phyloP scores from a whole-genome alignment of 2,329 filamentous ascomycete genomes.

The Penicillium glabrum region DNA sequence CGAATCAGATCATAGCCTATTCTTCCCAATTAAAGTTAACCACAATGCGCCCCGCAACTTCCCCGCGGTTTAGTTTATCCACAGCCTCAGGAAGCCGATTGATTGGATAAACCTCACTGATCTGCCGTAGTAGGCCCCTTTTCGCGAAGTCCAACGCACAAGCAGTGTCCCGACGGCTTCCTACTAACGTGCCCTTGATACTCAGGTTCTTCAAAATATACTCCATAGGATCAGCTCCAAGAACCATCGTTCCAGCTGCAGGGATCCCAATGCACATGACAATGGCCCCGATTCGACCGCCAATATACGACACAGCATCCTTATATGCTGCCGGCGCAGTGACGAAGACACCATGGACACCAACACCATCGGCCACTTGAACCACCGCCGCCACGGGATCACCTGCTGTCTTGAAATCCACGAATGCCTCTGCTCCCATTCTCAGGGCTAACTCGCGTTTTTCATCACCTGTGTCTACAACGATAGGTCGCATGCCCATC shows the following conservation, averaged over 20 bases:
- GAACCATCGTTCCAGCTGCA: constrained; percentile 15
- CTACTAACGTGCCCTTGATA: constrained; percentile 30
- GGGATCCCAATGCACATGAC: constrained; percentile 54
- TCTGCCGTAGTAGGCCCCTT: constrained; percentile 51
- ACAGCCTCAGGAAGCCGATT: constrained; percentile 52
- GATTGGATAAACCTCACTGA: constrained; percentile 51
- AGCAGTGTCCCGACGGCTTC: constrained; percentile 35
- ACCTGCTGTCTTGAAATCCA: constrained; percentile 52
- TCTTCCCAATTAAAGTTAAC: constrained; percentile 51
- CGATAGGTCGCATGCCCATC: constrained; percentile 59
- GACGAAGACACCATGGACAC: constrained; percentile 48
- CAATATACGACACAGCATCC: constrained; percentile 42
- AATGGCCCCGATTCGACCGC: constrained; percentile 46
- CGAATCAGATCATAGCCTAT: neutral
- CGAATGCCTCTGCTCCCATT: constrained; percentile 56
- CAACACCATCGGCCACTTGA: constrained; percentile 47
- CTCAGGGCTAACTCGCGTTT: constrained; percentile 48
- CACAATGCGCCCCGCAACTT: constrained; percentile 55
- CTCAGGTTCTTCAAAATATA: constrained; percentile 27
- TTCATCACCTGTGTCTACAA: constrained; percentile 53
- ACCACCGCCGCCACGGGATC: constrained; percentile 43
- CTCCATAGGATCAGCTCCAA: constrained; percentile 27
- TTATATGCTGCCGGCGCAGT: constrained; percentile 42
- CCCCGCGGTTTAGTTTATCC: constrained; percentile 49
- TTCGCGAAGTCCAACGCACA: constrained; percentile 46